A percentile compares a stretch with the other conserved stretches of the same genome.
These are phyloP conservation scores for Penicillium sp. DNA, from an alignment of 2,329 filamentous ascomycete genomes.

Conservation along the genomic window DNA sequence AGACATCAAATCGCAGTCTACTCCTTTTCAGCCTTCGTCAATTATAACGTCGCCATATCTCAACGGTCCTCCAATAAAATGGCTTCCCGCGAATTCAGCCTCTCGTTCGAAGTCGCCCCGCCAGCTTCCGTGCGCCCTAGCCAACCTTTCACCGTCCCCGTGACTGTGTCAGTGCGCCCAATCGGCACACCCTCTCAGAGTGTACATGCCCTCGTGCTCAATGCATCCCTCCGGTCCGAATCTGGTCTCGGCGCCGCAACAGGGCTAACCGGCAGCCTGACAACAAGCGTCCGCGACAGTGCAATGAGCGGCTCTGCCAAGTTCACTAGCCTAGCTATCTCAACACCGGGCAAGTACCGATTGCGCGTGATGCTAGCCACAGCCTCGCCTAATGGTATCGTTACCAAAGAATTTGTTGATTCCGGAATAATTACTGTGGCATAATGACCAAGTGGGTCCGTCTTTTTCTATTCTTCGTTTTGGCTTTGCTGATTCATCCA, in stretches of 20 bases:
- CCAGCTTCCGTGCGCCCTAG: constrained; percentile 28
- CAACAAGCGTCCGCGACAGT: constrained; percentile 34
- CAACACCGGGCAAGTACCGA: constrained; percentile 30
- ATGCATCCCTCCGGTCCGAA: constrained; percentile 30
- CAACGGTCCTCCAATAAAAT: constrained; percentile 2
- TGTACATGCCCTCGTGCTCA: constrained; percentile 30
- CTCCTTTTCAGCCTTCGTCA: not conserved
- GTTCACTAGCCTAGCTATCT: constrained; percentile 29
- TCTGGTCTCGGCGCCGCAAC: constrained; percentile 18
- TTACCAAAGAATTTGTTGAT: constrained; percentile 31
- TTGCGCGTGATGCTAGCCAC: constrained; percentile 34
- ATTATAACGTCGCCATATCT: not conserved
- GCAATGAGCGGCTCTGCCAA: constrained; percentile 32
- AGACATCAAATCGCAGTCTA: not conserved
- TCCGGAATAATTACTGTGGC: constrained; percentile 33
- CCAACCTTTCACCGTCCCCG: constrained; percentile 31
- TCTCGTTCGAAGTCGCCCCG: constrained; percentile 32
- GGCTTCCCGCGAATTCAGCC: constrained; percentile 28
- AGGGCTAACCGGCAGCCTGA: constrained; percentile 29
- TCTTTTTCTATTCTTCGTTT: not conserved
- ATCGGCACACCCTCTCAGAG: constrained; percentile 24
- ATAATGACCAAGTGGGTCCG: constrained; percentile 32
- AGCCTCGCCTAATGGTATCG: constrained; percentile 29
- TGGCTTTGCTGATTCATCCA: not conserved
- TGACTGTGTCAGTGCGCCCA: constrained; percentile 32